Percentiles rank a stretch among this genome's conserved stretches.
These are phyloP conservation scores for Termitomyces bulborhizus DNA, from an alignment of 768 basidiomycete species.

Conservation along the genomic window DNA sequence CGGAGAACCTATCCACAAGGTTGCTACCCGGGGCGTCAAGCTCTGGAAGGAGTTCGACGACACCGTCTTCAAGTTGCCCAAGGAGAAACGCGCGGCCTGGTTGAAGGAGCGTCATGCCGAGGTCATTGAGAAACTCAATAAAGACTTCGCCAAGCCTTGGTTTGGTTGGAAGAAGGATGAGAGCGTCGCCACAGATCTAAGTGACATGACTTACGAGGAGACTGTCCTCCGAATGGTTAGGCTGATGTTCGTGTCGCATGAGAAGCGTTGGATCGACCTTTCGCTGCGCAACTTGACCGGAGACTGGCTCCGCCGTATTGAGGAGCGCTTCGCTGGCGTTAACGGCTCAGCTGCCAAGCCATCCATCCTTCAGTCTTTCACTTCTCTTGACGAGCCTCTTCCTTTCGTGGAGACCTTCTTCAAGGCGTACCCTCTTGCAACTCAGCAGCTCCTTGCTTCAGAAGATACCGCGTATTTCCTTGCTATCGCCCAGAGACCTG, in stretches of 20 bases:
- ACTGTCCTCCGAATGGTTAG: constrained; percentile 86
- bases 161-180: constrained; percentile 97
- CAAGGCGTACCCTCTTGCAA: constrained; percentile 74
- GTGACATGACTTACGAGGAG: constrained; percentile 99
- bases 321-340: constrained; percentile 92
- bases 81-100: constrained; percentile 93
- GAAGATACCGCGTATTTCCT: constrained; percentile 97
- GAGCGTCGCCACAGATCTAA: constrained; percentile 73
- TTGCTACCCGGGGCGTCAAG: constrained; percentile 94
- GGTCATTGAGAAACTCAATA: constrained; percentile 88
- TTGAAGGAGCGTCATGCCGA: constrained; percentile 81
- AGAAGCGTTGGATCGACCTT: constrained; percentile 89
- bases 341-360: constrained; percentile 71
- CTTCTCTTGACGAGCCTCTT: constrained; percentile 74
- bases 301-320: constrained; percentile 94
- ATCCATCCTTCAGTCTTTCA: constrained; percentile 81
- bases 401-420: constrained; percentile 81
- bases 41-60: constrained; percentile 99
- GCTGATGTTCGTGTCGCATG: constrained; percentile 90
- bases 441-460: constrained; percentile 80
- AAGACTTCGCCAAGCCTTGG: constrained; percentile 95
- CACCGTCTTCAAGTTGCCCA: constrained; percentile 89
- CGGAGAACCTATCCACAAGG: constrained; percentile 98
- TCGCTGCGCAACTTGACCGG: constrained; percentile 91
- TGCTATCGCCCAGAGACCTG: constrained; percentile 90